Base-by-base conservation (phyloP, 441 rosid species). In the Erodium texanum region DNA sequence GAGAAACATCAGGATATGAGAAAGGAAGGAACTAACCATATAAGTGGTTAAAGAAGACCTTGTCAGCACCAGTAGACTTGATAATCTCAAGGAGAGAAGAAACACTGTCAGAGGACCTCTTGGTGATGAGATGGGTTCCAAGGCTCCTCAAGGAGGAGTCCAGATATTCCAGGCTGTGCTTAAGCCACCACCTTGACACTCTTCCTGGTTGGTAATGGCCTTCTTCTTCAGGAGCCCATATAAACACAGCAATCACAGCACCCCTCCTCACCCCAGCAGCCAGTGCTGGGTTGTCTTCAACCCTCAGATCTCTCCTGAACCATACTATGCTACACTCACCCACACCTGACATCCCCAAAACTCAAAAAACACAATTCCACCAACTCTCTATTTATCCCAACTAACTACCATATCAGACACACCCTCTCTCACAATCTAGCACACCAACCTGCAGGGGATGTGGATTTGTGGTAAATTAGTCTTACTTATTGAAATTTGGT, bases 271-370 rank as follows among this genome's bases (percentile, higher is more conserved):
- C 99, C 67, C 93, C 97, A 63, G 95, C 97, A 41, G 92, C 86
- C 23, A 93, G 84, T 56, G 97, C 99, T 52, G 97, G 95, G 65
- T 93, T 91, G 75, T 93, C 97, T 78, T 93, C 97, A 2, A 91
- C 95, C 74, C 99, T 91, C 66, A 93, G 96, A 89, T 93, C 99
- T 86, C 97, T 91, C 77, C 99, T 89, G 79, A 93, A 88, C 99
- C 99, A 93, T 62, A 93, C 96, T 81, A 93, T 89, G 79, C 93
- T 90, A 74, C 97, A 83, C 38, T 87, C 86, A 77, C 90, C 29
- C 29, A 1, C 86, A 72, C 89, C 83, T 67, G 91, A 81, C 97
- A 93, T 93, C 82, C 81, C 84, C 71, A 58, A 50, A 71, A 66
- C 6, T 71, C 71, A 5, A 50, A 50, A 50, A 50, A 50, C 58